phyloP scores from a whole-genome alignment of 805 yeast species.

The Cyberlindnera americana region DNA sequence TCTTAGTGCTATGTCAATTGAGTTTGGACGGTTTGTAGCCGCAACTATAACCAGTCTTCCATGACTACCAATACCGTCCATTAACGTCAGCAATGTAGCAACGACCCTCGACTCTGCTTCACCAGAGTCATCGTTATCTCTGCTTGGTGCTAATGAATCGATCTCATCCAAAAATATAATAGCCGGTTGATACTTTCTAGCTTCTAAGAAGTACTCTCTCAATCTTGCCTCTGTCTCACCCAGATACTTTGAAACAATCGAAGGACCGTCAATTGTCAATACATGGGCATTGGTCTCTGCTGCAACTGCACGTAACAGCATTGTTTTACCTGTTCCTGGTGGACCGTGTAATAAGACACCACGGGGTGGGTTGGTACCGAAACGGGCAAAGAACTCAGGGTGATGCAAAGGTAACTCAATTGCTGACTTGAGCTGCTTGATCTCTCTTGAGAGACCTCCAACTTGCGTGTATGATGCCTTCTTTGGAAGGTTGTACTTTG shows the following conservation, averaged over 20 bases:
- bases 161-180: conserved; percentile 89
- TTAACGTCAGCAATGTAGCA: conserved; percentile 76
- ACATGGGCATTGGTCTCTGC: conserved; percentile 78
- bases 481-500: conserved; percentile 43
- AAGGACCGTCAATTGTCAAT: conserved; percentile 82
- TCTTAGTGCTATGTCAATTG: conserved; percentile 68
- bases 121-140: conserved; percentile 81
- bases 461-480: conserved; percentile 48
- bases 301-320: conserved; percentile 81
- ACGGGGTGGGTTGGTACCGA: conserved; percentile 89
- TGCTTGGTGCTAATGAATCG: conserved; percentile 84
- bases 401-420: conserved; percentile 77
- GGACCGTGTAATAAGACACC: conserved; percentile 95
- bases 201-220: conserved; percentile 82
- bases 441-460: conserved; percentile 75
- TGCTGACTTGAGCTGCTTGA: conserved; percentile 56
- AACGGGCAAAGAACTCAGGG: conserved; percentile 73
- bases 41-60: conserved; percentile 67
- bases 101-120: conserved; percentile 90
- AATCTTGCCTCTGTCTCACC: conserved; percentile 92
- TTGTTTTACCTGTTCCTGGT: conserved; percentile 95
- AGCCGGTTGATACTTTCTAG: conserved; percentile 79
- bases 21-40: conserved; percentile 70
- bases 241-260: conserved; percentile 85
- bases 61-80: conserved; percentile 72